Percentiles rank a stretch among this genome's conserved stretches.
phyloP scores from a whole-genome alignment of 2,329 filamentous ascomycete genomes.

The Colletotrichum tropicale region DNA sequence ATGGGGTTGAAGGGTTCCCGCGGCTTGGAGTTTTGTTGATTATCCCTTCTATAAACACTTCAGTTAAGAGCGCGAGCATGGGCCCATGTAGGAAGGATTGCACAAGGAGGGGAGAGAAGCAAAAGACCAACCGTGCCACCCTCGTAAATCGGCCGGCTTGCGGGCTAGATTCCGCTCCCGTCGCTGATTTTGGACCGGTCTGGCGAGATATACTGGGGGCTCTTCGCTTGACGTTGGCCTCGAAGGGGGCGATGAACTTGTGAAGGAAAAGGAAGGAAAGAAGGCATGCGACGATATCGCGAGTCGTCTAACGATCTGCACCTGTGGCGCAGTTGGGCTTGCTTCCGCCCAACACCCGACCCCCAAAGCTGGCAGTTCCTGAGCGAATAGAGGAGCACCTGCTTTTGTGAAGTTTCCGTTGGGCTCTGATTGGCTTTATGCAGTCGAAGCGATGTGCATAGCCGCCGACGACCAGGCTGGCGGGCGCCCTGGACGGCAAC shows the following conservation, averaged over 20 bases:
- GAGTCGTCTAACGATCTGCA: neutral
- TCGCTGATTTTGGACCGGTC: neutral
- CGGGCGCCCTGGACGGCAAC: constrained; percentile 1
- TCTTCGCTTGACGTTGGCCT: neutral
- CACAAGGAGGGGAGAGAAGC: neutral
- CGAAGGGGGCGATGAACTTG: neutral
- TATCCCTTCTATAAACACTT: neutral
- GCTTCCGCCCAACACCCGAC: neutral
- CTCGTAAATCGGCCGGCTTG: constrained; percentile 1
- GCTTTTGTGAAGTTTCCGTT: neutral
- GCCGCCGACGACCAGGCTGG: constrained; percentile 12
- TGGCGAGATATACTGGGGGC: neutral
- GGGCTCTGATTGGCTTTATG: constrained; percentile 10
- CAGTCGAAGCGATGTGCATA: constrained; percentile 21
- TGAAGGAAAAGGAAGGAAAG: neutral
- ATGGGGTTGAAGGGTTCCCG: constrained; percentile 3
- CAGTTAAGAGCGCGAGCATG: neutral
- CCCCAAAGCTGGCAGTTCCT: neutral
- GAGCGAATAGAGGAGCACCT: neutral
- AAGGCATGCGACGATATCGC: neutral
- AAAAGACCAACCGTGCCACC: constrained; percentile 10
- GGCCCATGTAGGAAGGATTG: neutral
- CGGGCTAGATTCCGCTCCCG: constrained; percentile 4
- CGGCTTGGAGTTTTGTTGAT: neutral
- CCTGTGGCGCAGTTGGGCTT: neutral